Evolutionary conservation across 495 filamentous ascomycete genomes (phyloP), one percentile per base, ranked within the genome.

Genomic region (Alectoria sarmentosa): DNA sequence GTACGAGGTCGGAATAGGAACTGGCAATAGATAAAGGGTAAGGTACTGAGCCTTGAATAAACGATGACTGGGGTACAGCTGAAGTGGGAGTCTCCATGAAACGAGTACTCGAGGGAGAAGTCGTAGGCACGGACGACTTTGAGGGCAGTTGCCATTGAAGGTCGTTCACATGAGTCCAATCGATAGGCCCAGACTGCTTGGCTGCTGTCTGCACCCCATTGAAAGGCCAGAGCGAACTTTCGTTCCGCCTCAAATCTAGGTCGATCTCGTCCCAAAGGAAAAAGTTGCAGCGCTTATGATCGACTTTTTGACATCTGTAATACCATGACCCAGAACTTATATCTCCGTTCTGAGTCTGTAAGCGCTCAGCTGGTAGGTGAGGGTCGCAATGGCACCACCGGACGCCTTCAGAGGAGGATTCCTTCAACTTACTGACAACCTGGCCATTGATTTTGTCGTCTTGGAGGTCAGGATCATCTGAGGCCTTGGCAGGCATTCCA

Each of bases 401-500:
- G n/a, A n/a, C n/a, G n/a, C n/a, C n/a, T n/a, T n/a, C n/a, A n/a
- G n/a, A n/a, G n/a, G n/a, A n/a, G n/a, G n/a, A n/a, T n/a, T n/a
- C n/a, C n/a, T n/a, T n/a, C n/a, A n/a, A n/a, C n/a, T n/a, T n/a
- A n/a, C n/a, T n/a, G n/a, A n/a, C n/a, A n/a, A n/a, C n/a, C n/a
- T n/a, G 83, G 23, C 54, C 60, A 28, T 68, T 66, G 42, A 23
- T 54, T 28, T 85, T 83, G 63, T 91, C 89, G 67, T 93, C 89
- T 73, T 83, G 81, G 58, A 77, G 77, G 59, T 85, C 81, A 26
- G 79, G 80, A 63, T 82, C 83, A 61, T 78, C 77, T 60, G 84
- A 82, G 17, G 79, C 78, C 62, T 82, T 81, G 61, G 71, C 78
- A 65, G 90, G 82, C 90, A 96, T 92, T 61, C 79, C 77, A 44